Evolutionary conservation across 2,329 filamentous ascomycete species (phyloP), one percentile per base, ranked within the genome.

Genomic region (Xylariaceae sp.): DNA sequence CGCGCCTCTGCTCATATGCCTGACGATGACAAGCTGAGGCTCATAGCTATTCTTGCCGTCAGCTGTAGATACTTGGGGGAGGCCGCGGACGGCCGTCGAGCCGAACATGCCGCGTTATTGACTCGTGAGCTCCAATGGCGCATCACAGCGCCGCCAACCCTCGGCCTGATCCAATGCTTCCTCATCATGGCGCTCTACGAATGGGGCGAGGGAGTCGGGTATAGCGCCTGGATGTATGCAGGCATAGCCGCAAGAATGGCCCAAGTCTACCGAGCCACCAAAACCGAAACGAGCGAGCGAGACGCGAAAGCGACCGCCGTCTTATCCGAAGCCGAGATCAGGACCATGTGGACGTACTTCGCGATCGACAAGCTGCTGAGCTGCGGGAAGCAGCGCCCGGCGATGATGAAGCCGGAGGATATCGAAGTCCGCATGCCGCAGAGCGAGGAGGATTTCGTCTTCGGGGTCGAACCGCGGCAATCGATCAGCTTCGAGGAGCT

Each of bases 291-390:
- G 12, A 51, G 19, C 19, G 54, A 54, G 54, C 54, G 48, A 30
- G 56, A 57, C 29, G 16, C 36, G 34, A 21, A 41, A 18, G 22
- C 30, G 8, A 40, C 51, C 29, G 43, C 48, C 6, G n/a, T 56
- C 26, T 22, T 59, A 26, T 54, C 56, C n/a, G 56, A 59, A 15
- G 56, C 56, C 16, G 57, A 59, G 49, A 54, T 59, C 9, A 47
- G 54, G 26, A 59, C 57, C 2, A 55, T 59, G 49, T 59, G 57
- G 57, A 57, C 57, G 6, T 55, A 54, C n/a, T 59, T 57, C 19
- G 50, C 47, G 2, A 55, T 59, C 42, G 55, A 59, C 49, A 57
- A 57, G 36, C n/a, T 59, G 36, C 36, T 59, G 13, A 59, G 57
- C 41, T 59, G 55, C 41, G 55, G 52, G 6, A 57, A 53, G 40